Evolutionary conservation across 148 eudicot genomes (phyloP).

Genomic region (Silene latifolia): DNA sequence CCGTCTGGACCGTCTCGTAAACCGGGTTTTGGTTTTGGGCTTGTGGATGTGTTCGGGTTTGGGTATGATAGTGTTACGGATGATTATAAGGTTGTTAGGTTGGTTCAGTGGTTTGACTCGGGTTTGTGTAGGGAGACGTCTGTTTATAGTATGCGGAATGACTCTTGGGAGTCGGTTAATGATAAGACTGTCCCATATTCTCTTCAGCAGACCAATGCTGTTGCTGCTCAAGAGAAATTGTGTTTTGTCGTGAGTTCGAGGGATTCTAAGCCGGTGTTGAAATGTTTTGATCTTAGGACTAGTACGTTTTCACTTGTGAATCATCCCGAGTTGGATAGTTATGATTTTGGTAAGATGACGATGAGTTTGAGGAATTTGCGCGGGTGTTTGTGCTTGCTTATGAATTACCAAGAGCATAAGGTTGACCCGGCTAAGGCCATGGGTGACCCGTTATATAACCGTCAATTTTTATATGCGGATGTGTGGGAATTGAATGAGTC

Average conservation of each 20-base stretch:
- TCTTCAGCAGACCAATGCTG: not conserved
- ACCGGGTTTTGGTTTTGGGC: not conserved
- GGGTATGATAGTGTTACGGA: not conserved
- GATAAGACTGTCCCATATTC: not conserved
- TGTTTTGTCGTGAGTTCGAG: not conserved
- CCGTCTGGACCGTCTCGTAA: not conserved
- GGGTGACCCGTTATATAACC: not conserved
- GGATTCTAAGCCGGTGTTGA: not conserved
- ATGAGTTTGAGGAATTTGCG: not conserved
- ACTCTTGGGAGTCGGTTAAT: not conserved
- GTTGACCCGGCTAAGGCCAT: not conserved
- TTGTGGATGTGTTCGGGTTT: not conserved
- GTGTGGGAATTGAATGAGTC: slow-evolving; percentile 20
- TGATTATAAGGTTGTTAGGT: slow-evolving; percentile 7
- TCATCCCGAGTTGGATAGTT: not conserved
- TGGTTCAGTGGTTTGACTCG: not conserved
- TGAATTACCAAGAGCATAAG: not conserved
- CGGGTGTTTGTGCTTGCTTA: slow-evolving; percentile 7
- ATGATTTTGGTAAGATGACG: not conserved
- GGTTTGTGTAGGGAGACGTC: too few species aligned
- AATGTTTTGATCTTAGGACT: not conserved
- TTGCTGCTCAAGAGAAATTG: not conserved
- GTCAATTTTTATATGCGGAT: slow-evolving; percentile 6
- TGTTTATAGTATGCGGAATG: not conserved
- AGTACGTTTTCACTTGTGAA: not conserved